phyloP scores from a whole-genome alignment of 2,329 filamentous ascomycete species.

The Penicillium sp. region DNA sequence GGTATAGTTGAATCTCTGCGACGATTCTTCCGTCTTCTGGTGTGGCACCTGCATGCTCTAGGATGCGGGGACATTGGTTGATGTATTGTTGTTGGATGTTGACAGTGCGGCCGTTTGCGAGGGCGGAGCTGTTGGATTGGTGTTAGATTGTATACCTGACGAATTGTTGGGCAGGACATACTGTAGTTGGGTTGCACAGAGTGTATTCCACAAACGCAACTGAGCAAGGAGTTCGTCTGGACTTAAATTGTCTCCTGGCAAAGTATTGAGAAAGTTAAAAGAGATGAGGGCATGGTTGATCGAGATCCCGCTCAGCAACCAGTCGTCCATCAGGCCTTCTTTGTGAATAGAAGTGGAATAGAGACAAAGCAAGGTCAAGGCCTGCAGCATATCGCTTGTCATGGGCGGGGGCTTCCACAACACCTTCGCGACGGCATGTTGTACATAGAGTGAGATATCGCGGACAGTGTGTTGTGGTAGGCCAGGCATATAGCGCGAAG shows the following conservation, averaged over 20 bases:
- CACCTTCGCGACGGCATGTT: conserved; percentile 27
- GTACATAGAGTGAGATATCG: conserved; percentile 31
- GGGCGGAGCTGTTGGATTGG: conserved; percentile 20
- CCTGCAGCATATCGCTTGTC: conserved; percentile 31
- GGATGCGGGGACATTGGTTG: conserved; percentile 29
- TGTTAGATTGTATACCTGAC: conserved; percentile 5
- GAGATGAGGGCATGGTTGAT: conserved; percentile 32
- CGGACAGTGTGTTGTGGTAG: conserved; percentile 27
- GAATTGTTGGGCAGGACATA: conserved; percentile 11
- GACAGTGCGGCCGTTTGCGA: conserved; percentile 31
- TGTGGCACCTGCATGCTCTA: conserved; percentile 29
- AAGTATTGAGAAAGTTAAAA: conserved; percentile 18
- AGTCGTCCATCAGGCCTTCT: conserved; percentile 34
- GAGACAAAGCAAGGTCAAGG: conserved; percentile 30
- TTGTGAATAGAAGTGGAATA: conserved; percentile 33
- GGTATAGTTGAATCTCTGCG: conserved; percentile 33
- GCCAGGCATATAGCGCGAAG: conserved; percentile 32
- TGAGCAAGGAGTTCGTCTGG: conserved; percentile 29
- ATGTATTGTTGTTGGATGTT: conserved; percentile 29
- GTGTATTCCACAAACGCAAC: conserved; percentile 33
- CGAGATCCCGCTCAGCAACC: conserved; percentile 36
- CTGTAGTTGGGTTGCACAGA: conserved; percentile 34
- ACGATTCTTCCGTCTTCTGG: conserved; percentile 30
- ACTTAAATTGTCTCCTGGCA: conserved; percentile 20
- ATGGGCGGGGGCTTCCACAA: conserved; percentile 30